Conservation (phyloP, 2,329 filamentous ascomycete species). For the Aspergillus amoenus region DNA sequence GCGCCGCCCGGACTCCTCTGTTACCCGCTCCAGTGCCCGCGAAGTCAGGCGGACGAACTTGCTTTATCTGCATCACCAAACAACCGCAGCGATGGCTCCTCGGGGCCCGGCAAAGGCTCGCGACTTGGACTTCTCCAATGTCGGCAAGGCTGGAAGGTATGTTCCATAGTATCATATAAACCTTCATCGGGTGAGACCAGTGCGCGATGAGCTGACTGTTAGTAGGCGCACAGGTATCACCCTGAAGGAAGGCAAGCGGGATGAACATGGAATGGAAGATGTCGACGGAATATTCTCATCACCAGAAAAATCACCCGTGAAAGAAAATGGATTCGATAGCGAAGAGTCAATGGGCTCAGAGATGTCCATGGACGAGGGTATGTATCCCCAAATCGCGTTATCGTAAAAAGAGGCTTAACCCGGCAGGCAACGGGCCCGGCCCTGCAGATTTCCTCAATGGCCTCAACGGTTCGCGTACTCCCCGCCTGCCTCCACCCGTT, state of each 20-base stretch:
- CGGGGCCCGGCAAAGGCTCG: conserved; percentile 42
- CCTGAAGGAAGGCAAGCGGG: conserved; percentile 75
- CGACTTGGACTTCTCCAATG: conserved; percentile 49
- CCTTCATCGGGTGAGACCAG: neutral
- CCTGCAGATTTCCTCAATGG: conserved; percentile 43
- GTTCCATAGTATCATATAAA: no score
- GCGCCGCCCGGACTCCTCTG: neutral
- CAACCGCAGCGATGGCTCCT: conserved; percentile 35
- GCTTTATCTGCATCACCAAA: conserved; percentile 5
- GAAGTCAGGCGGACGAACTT: neutral
- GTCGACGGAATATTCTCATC: conserved; percentile 88
- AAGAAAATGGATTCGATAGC: conserved; percentile 31
- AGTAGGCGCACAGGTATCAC: conserved; percentile 84
- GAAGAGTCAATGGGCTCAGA: conserved; percentile 52
- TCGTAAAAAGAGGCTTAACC: neutral
- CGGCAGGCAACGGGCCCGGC: conserved; percentile 40
- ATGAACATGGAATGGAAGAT: conserved; percentile 89
- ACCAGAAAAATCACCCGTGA: conserved; percentile 62
- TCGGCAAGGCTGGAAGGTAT: conserved; percentile 49
- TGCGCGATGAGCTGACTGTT: conserved; percentile 5
- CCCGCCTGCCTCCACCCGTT: conserved; percentile 40
- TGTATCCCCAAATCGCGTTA: conserved; percentile 3
- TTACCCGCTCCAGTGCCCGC: neutral
- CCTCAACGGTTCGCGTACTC: conserved; percentile 32
- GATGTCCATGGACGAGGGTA: conserved; percentile 66